A percentile compares a stretch with the other conserved stretches of the same genome.
Conservation (phyloP, 139 green algal genomes). For the Chlorella sp. region DNA sequence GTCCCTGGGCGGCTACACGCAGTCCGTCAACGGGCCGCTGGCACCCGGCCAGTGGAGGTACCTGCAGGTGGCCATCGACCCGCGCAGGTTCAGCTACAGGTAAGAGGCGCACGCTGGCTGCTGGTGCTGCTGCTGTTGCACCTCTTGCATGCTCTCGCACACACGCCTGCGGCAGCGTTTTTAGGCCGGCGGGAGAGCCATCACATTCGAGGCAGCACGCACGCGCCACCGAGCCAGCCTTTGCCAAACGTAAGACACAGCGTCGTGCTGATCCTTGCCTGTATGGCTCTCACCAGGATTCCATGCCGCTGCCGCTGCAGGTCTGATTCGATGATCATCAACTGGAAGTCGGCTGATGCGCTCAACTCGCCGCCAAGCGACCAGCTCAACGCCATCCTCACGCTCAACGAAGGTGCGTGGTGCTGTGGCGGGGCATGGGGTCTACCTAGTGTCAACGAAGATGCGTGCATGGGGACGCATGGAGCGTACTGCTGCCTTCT, state of each 20-base stretch:
- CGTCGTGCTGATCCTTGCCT: no score
- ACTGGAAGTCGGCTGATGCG: constrained; percentile 19
- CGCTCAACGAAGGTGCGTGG: constrained; percentile 16
- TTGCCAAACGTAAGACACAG: no score
- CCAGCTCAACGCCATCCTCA: constrained; percentile 24
- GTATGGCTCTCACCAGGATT: no score
- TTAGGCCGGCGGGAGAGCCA: no score
- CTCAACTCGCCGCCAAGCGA: background rate
- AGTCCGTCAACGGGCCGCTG: background rate
- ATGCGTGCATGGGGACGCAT: no score
- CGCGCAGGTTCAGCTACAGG: background rate
- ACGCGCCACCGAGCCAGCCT: no score
- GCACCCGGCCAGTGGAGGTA: constrained; percentile 19
- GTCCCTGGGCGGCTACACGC: background rate
- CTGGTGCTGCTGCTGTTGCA: background rate
- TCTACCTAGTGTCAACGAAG: no score
- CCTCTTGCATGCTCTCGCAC: background rate
- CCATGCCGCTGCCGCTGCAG: background rate
- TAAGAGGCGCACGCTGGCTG: background rate
- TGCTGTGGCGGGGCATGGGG: no score
- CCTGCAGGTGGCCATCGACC: constrained; percentile 12
- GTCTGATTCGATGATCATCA: constrained; percentile 9
- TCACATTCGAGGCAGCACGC: no score
- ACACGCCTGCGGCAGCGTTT: background rate
- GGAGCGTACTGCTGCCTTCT: no score